phyloP scores from a whole-genome alignment of 1,139 yeast species.

The Chernovozyma aurita region DNA sequence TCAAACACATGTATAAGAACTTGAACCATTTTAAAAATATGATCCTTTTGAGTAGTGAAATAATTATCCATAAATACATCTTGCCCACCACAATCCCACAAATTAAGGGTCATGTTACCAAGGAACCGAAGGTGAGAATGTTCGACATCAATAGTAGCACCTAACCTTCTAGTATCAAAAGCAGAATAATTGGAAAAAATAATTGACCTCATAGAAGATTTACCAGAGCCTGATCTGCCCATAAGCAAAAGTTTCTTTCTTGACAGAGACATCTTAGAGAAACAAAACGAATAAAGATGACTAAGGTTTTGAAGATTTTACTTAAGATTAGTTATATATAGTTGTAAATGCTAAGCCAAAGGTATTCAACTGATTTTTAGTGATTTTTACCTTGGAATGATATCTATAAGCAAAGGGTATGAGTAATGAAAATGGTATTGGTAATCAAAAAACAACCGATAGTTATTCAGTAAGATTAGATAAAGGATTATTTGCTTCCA shows the following conservation, averaged over 20 bases:
- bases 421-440: too few species aligned
- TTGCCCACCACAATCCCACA: conserved; percentile 99
- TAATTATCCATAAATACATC: conserved; percentile 96
- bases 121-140: conserved; percentile 89
- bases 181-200: conserved; percentile 95
- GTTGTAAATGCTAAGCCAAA: too few species aligned
- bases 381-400: too few species aligned
- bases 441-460: too few species aligned
- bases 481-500: too few species aligned
- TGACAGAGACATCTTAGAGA: conserved; percentile 16
- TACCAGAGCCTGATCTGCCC: conserved; percentile 98
- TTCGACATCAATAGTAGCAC: conserved; percentile 97
- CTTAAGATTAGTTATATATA: too few species aligned
- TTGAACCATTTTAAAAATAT: conserved; percentile 92
- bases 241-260: conserved; percentile 43
- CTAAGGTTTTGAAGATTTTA: too few species aligned
- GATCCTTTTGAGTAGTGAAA: conserved; percentile 80
- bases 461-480: too few species aligned
- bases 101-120: conserved; percentile 90
- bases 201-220: conserved; percentile 94
- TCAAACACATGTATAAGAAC: conserved; percentile 97
- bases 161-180: conserved; percentile 88
- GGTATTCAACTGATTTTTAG: too few species aligned
- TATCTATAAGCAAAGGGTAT: too few species aligned
- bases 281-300: too few species aligned